Evolutionary conservation across 495 filamentous ascomycete species (phyloP), one percentile per base, ranked within the genome.

Genomic region (Trichoderma asperelloides): DNA sequence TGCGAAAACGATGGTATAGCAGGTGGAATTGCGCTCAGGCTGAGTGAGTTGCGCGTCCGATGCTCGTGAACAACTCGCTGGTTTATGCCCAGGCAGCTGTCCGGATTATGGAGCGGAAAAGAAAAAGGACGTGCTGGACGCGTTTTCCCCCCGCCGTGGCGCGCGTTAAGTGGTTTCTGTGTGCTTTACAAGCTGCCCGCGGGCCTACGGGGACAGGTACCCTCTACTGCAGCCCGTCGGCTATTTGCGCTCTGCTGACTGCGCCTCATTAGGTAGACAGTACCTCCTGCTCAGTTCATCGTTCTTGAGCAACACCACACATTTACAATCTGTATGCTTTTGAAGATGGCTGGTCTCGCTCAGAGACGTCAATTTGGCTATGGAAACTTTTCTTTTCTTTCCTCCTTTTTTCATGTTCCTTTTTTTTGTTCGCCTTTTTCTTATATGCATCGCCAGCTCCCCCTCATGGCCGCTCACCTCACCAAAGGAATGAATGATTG

Each of bases 121-220:
- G 28, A 60, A 74, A 60, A 3, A 78, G 65, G 12, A 74, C 74
- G n/a, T 72, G 69, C 63, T 77, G 73, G 82, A 70, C 86, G 88
- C 71, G 89, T 89, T 51, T 37, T 47, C 15, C 43, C 71, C 1
- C 81, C 55, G 55, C 79, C 63, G 85, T 80, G 60, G 28, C 51
- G 43, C 57, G 40, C 62, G 62, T 64, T 64, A 64, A 64, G 62
- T 64, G 62, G 62, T 43, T 64, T 23, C 13, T 13, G 9, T 25
- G 55, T n/a, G 11, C 43, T 45, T 13, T 45, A 45, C 43, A n/a
- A 45, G n/a, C 43, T 47, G 43, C 0, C 33, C 9, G 33, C 33
- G 33, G 33, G 33, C 7, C 47, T 3, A 4, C n/a, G 4, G 47
- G 18, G 4, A 23, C 47, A 25, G n/a, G 47, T 51, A 51, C 47